Conservation (phyloP, 345 rosid genomes). For the Brassica napus region DNA sequence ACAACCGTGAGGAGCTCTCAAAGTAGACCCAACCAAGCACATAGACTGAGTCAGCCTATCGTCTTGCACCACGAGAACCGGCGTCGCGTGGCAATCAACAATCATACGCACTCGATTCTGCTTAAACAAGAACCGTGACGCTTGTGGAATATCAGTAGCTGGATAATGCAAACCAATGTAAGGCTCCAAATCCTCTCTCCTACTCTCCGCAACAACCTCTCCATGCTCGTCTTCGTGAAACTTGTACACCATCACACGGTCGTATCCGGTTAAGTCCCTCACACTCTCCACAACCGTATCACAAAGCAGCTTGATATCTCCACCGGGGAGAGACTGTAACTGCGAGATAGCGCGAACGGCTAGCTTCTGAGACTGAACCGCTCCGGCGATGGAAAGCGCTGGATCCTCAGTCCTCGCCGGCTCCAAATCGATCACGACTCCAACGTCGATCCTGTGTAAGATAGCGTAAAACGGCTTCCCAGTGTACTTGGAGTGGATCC, state of each 20-base stretch:
- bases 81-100: slow-evolving; percentile 77
- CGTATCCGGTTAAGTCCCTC: slow-evolving; percentile 88
- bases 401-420: slow-evolving; percentile 96
- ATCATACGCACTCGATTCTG: slow-evolving; percentile 98
- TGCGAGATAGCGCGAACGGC: slow-evolving; percentile 91
- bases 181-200: slow-evolving; percentile 78
- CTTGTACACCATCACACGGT: slow-evolving; percentile 96
- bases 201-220: slow-evolving; percentile 96
- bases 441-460: slow-evolving; percentile 90
- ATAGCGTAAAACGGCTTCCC: slow-evolving; percentile 91
- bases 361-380: slow-evolving; percentile 95
- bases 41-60: slow-evolving; percentile 79
- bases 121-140: slow-evolving; percentile 89
- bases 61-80: slow-evolving; percentile 67
- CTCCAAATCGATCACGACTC: slow-evolving; percentile 86
- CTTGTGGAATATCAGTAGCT: slow-evolving; percentile 96
- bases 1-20: slow-evolving; percentile 94
- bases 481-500: slow-evolving; percentile 83
- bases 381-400: slow-evolving; percentile 92
- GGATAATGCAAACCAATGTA: slow-evolving; percentile 96
- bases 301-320: slow-evolving; percentile 83
- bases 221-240: slow-evolving; percentile 99
- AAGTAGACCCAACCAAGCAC: slow-evolving; percentile 96
- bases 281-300: slow-evolving; percentile 89
- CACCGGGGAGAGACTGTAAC: slow-evolving; percentile 90